phyloP scores from a whole-genome alignment of 1,139 yeast genomes.

The Nadsonia commutata region DNA sequence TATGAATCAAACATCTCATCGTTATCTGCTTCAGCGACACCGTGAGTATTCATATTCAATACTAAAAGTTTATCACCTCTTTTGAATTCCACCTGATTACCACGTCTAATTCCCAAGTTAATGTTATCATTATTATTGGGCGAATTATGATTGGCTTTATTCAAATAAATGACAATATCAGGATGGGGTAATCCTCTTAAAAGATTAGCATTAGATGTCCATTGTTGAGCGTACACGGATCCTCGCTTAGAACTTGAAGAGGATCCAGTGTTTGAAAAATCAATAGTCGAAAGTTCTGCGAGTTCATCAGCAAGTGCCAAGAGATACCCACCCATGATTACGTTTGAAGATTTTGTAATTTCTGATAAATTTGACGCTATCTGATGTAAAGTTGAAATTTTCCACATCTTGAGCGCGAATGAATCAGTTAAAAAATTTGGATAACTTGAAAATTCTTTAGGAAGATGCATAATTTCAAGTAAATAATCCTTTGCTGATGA shows the following conservation, averaged over 20 bases:
- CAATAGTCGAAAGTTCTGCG: conserved; percentile 7
- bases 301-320: conserved; percentile 17
- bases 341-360: conserved; percentile 8
- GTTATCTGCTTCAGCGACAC: too few species aligned
- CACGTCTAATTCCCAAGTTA: conserved; percentile 5
- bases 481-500: conserved; percentile 8
- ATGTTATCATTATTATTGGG: not conserved
- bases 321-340: conserved; percentile 16
- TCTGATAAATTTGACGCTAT: conserved; percentile 10
- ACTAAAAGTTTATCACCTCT: conserved; percentile 1
- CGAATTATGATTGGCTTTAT: conserved; percentile 1
- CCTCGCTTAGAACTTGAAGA: conserved; percentile 1
- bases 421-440: conserved; percentile 12
- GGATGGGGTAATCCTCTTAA: conserved; percentile 18
- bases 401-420: conserved; percentile 17
- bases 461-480: conserved; percentile 13
- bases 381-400: conserved; percentile 18
- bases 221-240: conserved; percentile 13
- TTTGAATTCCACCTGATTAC: conserved; percentile 7
- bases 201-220: conserved; percentile 15
- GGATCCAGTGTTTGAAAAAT: conserved; percentile 1
- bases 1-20: too few species aligned
- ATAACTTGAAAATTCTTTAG: conserved; percentile 13
- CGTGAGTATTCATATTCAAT: conserved; percentile 3
- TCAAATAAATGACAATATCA: conserved; percentile 14